Base-by-base conservation (phyloP, 2,329 filamentous ascomycete genomes). In the Pseudonectria buxi region DNA sequence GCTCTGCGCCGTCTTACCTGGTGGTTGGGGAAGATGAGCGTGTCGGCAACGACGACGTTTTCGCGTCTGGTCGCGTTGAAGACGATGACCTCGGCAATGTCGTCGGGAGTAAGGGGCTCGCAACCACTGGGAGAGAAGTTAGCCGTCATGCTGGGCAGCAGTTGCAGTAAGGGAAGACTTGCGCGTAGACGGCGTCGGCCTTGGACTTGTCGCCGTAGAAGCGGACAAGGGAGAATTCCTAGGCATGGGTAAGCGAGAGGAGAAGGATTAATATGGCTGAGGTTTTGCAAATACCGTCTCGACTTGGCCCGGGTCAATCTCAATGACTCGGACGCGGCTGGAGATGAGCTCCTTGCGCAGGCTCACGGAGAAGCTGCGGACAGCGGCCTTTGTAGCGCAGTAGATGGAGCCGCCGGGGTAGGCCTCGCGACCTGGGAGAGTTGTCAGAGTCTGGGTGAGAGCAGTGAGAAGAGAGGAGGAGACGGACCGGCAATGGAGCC, bases 1-100 rank as follows among this genome's bases (percentile, higher is more conserved):
- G 14, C 25, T 3, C 33, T 10, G 12, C 14, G 14, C 10, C n/a
- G n/a, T 26, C 54, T 43, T 46, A 87, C 87, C 75, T 95, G 89
- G 57, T 95, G 88, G 53, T 82, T 92, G 5, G 89, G 89, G 63
- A 83, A 95, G 35, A 95, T 69, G 42, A 95, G 64, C 6, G 86
- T 83, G 63, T 95, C 89, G 14, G 89, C 89, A 48, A 95, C 63
- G 14, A 95, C 86, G 5, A 95, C 86, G 57, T 95, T 95, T 65
- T 95, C 86, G 49, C 83, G 77, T 52, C 89, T 76, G 4, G 83
- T 83, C 4, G 84, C 87, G 3, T 83, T 73, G 56, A 95, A 95
- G 7, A 95, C 88, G 24, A 95, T 72, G 22, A 94, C 73, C 65
- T 95, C 89, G 10, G 89, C 89, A 54, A 95, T 88, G 55, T 95